A percentile compares a stretch with the other conserved stretches of the same genome.
These are phyloP conservation scores for Cymodocea nodosa DNA, from an alignment of 116 monocot genomes.

Conservation along the genomic window DNA sequence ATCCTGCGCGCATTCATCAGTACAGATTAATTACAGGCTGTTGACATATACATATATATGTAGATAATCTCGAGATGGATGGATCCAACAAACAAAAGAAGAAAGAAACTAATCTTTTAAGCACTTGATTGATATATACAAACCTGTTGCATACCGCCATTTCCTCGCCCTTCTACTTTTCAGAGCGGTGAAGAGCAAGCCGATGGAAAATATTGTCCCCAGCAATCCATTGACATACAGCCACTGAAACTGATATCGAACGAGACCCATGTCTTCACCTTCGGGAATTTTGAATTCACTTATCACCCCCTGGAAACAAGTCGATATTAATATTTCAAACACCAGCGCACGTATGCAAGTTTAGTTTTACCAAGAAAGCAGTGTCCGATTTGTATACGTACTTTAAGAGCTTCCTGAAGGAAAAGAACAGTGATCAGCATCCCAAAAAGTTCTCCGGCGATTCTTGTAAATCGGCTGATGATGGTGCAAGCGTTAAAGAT, in stretches of 20 bases:
- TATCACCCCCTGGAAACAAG: constrained; percentile 39
- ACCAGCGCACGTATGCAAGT: background rate
- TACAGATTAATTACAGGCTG: background rate
- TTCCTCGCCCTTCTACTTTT: constrained; percentile 67
- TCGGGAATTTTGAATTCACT: constrained; percentile 69
- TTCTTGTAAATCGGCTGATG: constrained; percentile 82
- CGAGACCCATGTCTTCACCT: constrained; percentile 29
- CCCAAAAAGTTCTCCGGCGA: constrained; percentile 88
- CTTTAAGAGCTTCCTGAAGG: constrained; percentile 91
- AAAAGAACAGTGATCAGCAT: constrained; percentile 93
- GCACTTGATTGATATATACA: background rate
- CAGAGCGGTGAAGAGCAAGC: constrained; percentile 58
- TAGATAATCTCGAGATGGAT: too few relatives aligned
- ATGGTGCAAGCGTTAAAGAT: constrained; percentile 64
- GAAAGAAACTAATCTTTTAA: too few relatives aligned
- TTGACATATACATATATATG: too few relatives aligned
- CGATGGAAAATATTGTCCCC: constrained; percentile 58
- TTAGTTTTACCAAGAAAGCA: too few relatives aligned
- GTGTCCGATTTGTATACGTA: too few relatives aligned
- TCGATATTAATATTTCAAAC: background rate
- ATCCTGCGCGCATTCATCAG: constrained; percentile 51
- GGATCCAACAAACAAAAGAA: too few relatives aligned
- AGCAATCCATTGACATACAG: constrained; percentile 75
- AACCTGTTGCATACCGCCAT: constrained; percentile 84
- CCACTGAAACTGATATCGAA: constrained; percentile 65